Percentiles rank a stretch among this genome's conserved stretches.
Conservation (phyloP, 768 basidiomycete genomes). For the Gyrodon lividus region DNA sequence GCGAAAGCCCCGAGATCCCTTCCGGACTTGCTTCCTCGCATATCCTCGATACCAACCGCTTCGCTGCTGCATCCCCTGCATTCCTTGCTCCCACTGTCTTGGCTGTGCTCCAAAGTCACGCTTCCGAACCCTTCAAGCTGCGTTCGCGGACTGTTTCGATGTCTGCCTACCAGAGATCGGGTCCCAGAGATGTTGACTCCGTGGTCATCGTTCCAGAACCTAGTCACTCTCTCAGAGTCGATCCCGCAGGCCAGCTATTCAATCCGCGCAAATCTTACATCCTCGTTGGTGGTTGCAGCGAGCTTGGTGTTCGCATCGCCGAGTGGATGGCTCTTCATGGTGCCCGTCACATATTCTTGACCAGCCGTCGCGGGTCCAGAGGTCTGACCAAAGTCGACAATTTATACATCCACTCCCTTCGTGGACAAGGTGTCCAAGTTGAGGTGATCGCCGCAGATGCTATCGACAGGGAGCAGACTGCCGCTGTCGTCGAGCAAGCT, state of each 20-base stretch:
- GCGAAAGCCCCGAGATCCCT: conserved; percentile 15
- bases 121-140: conserved; percentile 10
- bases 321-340: conserved; percentile 35
- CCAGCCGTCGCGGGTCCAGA: conserved; percentile 23
- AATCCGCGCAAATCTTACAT: conserved; percentile 27
- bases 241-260: conserved; percentile 29
- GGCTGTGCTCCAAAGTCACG: conserved; percentile 20
- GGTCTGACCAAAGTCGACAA: conserved; percentile 23
- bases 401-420: conserved; percentile 29
- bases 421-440: conserved; percentile 21
- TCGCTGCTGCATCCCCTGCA: conserved; percentile 19
- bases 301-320: conserved; percentile 27
- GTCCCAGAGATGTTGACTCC: conserved; percentile 6
- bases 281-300: conserved; percentile 21
- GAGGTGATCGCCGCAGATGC: conserved; percentile 31
- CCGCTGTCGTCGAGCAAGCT: conserved; percentile 21
- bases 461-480: conserved; percentile 20
- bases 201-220: conserved; percentile 19
- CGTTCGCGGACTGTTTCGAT: conserved; percentile 11
- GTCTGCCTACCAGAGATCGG: conserved; percentile 6
- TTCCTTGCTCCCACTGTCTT: conserved; percentile 18
- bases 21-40: conserved; percentile 16
- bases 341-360: conserved; percentile 33
- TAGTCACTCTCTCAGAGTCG: conserved; percentile 13
- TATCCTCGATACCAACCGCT: conserved; percentile 21